Evolutionary conservation across 768 basidiomycete genomes (phyloP), one percentile per base, ranked within the genome.

Genomic region (Boletales sp.): DNA sequence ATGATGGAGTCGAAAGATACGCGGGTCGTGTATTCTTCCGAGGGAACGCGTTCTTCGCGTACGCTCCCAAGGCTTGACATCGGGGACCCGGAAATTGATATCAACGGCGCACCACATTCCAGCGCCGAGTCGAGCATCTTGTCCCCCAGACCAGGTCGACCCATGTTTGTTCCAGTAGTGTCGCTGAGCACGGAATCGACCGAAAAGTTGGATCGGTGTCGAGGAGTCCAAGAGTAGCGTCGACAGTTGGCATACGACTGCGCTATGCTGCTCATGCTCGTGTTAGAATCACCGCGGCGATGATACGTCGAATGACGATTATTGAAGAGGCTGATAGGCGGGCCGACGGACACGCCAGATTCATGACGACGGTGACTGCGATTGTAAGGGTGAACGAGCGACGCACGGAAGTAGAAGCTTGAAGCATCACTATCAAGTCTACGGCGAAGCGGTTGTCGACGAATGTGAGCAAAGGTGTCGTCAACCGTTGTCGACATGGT

Each of bases 81-180:
- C 2, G 87, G 86, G 0, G 87, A 88, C 0, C 79, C 84, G 1
- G 83, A 78, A 52, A 90, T 87, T 0, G 86, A 71, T 0, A 74
- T 62, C 24, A 90, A 72, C 0, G 84, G 79, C 51, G 77, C 73
- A 2, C 75, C 78, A 41, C 73, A 75, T 32, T 80, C 80, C 8
- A 57, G 64, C 12, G 69, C 76, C 30, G 74, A 82, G 34, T 86
- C 83, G 54, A 92, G 87, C 90, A 92, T 92, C 76, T 90, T 92
- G 66, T 92, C 90, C 1, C 90, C 89, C 4, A 91, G 63, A 3
- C 83, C 87, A 2, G 90, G 90, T 10, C 89, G 78, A 2, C 76
- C 81, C 1, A 86, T 65, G n/a, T 77, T 71, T 55, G 72, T 66
- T 4, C 68, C 73, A 10, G 86, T 83, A 53, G 78, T 79, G 40